Evolutionary conservation across 2,329 filamentous ascomycete genomes (phyloP).

Genomic region (Fusarium burgessii): DNA sequence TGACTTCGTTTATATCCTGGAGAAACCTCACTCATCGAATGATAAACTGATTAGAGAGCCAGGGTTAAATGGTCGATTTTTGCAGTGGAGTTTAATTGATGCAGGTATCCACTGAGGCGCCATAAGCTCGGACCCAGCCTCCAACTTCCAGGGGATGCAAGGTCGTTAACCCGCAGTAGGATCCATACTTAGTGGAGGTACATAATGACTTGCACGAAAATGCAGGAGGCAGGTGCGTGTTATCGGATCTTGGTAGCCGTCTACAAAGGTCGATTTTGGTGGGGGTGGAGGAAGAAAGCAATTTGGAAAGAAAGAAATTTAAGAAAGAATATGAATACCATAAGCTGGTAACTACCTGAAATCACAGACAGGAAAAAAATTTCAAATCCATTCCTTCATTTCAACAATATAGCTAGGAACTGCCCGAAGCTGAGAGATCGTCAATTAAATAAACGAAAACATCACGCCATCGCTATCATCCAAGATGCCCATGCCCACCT

Average conservation of each 20-base stretch:
- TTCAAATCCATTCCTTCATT: background rate
- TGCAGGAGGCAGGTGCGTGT: slow-evolving; percentile 33
- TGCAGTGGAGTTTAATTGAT: slow-evolving; percentile 20
- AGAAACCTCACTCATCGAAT: slow-evolving; percentile 36
- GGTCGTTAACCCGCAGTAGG: slow-evolving; percentile 17
- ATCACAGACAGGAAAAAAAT: background rate
- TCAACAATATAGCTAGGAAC: background rate
- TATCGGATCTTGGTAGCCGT: slow-evolving; percentile 29
- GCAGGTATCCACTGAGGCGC: slow-evolving; percentile 21
- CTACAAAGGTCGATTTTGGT: slow-evolving; percentile 23
- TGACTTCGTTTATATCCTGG: slow-evolving; percentile 21
- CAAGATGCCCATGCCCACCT: slow-evolving; percentile 4
- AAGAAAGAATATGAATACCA: background rate
- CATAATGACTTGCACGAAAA: slow-evolving; percentile 34
- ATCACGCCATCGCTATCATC: slow-evolving; percentile 26
- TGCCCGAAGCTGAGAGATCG: slow-evolving; percentile 20
- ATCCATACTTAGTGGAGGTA: slow-evolving; percentile 23
- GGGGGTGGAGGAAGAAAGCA: slow-evolving; percentile 17
- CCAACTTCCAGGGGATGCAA: slow-evolving; percentile 22
- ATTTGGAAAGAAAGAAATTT: background rate
- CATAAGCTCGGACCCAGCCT: slow-evolving; percentile 29
- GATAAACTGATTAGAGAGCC: slow-evolving; percentile 22
- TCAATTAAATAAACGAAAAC: slow-evolving; percentile 16
- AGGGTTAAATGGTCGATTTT: slow-evolving; percentile 20
- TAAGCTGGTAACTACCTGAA: background rate